Conservation (phyloP, 2,329 filamentous ascomycete genomes). For the Elsinoe arachidis region DNA sequence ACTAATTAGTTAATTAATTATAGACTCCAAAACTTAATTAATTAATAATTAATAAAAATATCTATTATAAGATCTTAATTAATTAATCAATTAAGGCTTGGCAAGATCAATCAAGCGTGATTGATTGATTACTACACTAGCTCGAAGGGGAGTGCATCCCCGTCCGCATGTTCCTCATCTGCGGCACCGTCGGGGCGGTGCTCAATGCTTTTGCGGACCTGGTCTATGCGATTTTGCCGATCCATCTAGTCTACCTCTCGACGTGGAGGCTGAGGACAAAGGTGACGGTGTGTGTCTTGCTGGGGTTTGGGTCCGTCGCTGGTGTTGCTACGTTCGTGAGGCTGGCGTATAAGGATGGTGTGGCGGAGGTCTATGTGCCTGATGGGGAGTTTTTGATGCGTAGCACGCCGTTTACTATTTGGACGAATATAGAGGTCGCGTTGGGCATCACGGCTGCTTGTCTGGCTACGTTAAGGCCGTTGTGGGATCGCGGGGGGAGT, state of each 20-base stretch:
- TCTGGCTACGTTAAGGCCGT: neutral
- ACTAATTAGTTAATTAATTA: too few species aligned
- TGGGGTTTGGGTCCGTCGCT: neutral
- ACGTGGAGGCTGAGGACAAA: neutral
- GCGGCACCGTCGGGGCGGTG: neutral
- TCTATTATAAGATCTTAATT: too few species aligned
- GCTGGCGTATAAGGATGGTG: neutral
- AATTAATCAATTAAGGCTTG: too few species aligned
- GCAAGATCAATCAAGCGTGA: too few species aligned
- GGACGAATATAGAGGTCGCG: neutral
- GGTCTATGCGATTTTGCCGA: neutral
- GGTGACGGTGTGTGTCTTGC: neutral
- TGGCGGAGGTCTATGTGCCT: neutral
- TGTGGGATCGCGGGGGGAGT: neutral
- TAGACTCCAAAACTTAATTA: too few species aligned
- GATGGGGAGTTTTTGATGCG: neutral
- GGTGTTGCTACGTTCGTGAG: neutral
- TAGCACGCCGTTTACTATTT: neutral
- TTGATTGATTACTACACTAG: too few species aligned
- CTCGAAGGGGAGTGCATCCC: neutral
- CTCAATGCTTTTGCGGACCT: neutral
- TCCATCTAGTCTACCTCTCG: neutral
- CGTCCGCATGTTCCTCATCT: conserved; percentile 1
- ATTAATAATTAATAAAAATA: too few species aligned
- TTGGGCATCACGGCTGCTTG: neutral